Evolutionary conservation across 805 yeast genomes (phyloP).

Genomic region (Scheffersomyces lignosus): DNA sequence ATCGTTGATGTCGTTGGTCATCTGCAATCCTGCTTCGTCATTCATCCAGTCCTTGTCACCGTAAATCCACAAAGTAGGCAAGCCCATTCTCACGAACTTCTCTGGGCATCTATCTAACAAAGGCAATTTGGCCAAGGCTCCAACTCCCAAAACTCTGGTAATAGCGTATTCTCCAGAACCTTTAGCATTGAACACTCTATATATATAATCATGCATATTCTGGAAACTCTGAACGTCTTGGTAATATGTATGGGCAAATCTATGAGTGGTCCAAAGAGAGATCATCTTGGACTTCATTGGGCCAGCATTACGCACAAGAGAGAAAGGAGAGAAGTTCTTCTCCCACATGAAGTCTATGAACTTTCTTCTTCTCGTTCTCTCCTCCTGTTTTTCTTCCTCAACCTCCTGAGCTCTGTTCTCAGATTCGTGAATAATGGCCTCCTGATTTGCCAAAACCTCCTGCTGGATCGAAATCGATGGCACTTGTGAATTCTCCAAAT

Average conservation of each 20-base stretch:
- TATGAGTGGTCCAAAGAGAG: conserved; percentile 52
- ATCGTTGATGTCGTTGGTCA: conserved; percentile 21
- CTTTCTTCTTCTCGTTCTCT: conserved; percentile 23
- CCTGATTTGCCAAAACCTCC: conserved; percentile 25
- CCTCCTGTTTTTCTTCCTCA: conserved; percentile 9
- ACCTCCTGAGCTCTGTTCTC: conserved; percentile 7
- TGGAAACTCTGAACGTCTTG: conserved; percentile 32
- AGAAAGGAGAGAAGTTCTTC: conserved; percentile 54
- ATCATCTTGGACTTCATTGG: conserved; percentile 54
- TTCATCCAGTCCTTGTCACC: conserved; percentile 78
- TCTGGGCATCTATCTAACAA: conserved; percentile 51
- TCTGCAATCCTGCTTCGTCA: conserved; percentile 51
- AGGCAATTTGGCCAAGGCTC: conserved; percentile 59
- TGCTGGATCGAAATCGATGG: conserved; percentile 8
- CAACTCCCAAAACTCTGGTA: conserved; percentile 59
- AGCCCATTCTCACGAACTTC: conserved; percentile 36
- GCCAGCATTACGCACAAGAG: conserved; percentile 49
- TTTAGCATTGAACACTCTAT: conserved; percentile 50
- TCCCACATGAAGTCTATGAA: conserved; percentile 50
- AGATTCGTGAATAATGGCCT: conserved; percentile 25
- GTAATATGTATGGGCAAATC: conserved; percentile 43
- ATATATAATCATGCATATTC: conserved; percentile 54
- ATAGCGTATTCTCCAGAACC: conserved; percentile 69
- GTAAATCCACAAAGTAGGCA: conserved; percentile 59
- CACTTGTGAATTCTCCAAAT: conserved; percentile 7